phyloP scores from a whole-genome alignment of 805 yeast species.

The Metschnikowia anglica region DNA sequence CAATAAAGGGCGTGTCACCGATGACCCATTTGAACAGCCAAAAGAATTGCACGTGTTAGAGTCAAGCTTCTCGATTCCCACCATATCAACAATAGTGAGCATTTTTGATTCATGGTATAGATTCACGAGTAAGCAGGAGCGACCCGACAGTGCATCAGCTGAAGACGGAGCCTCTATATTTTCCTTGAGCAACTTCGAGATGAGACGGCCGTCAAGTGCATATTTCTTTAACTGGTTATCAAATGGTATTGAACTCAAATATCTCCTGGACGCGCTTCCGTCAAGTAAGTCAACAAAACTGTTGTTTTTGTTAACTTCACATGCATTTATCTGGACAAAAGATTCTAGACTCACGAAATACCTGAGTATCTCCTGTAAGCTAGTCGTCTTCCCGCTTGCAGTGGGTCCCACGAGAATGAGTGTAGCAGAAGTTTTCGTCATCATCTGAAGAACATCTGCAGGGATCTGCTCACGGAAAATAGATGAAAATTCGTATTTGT shows the following conservation, averaged over 20 bases:
- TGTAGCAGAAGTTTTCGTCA: conserved; percentile 11
- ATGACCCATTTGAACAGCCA: conserved; percentile 29
- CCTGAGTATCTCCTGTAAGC: conserved; percentile 22
- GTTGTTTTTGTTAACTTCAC: conserved; percentile 30
- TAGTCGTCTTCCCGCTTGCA: conserved; percentile 32
- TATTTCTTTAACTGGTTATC: conserved; percentile 17
- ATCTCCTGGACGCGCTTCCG: conserved; percentile 10
- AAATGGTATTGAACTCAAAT: conserved; percentile 17
- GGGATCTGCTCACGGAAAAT: conserved; percentile 16
- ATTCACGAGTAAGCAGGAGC: conserved; percentile 30
- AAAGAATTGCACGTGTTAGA: conserved; percentile 19
- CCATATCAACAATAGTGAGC: conserved; percentile 28
- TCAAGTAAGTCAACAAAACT: conserved; percentile 29
- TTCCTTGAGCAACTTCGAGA: conserved; percentile 19
- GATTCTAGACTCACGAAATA: conserved; percentile 14
- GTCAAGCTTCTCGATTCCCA: conserved; percentile 32
- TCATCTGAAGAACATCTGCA: conserved; percentile 4
- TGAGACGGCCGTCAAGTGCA: conserved; percentile 8
- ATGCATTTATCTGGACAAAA: conserved; percentile 24
- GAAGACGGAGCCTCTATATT: conserved; percentile 25
- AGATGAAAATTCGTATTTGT: conserved; percentile 24
- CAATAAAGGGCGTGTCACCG: conserved; percentile 28
- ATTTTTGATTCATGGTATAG: conserved; percentile 22
- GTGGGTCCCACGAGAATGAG: conserved; percentile 16
- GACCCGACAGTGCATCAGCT: conserved; percentile 22